Base-by-base conservation (phyloP, 345 rosid species). In the Sisymbrium altissimum region DNA sequence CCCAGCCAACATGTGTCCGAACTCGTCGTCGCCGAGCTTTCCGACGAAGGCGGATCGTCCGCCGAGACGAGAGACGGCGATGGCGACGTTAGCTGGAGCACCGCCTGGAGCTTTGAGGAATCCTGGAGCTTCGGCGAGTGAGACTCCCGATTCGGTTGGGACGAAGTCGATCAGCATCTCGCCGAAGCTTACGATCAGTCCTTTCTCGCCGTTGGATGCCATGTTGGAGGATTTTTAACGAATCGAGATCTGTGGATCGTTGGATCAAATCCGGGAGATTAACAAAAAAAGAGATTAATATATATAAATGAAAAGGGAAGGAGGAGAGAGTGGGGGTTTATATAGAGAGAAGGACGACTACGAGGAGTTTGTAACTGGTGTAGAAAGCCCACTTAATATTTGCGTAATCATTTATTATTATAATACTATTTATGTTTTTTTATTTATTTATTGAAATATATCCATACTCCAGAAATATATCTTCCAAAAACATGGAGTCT, bases 11-110 rank as follows among this genome's bases (percentile, higher is more conserved):
- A 90, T 88, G 64, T 79, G 74, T 2, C 91, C 93, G 70, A 85
- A 88, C 71, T 88, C 91, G 70, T 89, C 93, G 44, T 85, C 87
- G 7, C 96, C 92, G 0, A 79, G 64, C 80, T 84, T 84, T 9
- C 88, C 93, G 30, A 86, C 82, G 78, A 83, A 86, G 19, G 88
- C 88, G 3, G 88, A 67, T 4, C 80, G 75, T 65, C 85, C 88
- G 9, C 87, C 88, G 60, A 86, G 78, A 52, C 81, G 84, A 9
- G 86, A 77, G 4, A 86, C 76, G 7, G 88, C 84, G 80, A 84
- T 83, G 7, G 88, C 90, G 15, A 84, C 90, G 81, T 88, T 86
- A 0, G 93, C 87, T 9, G 90, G 93, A 52, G 87, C 93, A 39
- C 87, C 88, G n/a, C 88, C 87, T 8, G 93, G 84, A 44, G 86